These are phyloP conservation scores for Incumbomyces delicatus DNA, from an alignment of 2,329 filamentous ascomycete species.

Conservation along the genomic window DNA sequence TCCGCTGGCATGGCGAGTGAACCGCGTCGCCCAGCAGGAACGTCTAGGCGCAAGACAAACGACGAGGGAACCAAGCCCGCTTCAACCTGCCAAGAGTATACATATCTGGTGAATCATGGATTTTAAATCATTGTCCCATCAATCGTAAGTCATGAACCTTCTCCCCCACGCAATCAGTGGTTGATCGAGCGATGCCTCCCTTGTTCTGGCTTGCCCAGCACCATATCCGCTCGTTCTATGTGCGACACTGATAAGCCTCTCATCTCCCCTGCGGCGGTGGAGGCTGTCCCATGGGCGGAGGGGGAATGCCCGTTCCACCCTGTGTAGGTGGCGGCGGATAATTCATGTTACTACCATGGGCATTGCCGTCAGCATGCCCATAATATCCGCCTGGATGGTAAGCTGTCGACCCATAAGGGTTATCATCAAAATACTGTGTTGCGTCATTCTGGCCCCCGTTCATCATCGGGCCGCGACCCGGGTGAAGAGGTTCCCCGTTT, in stretches of 20 bases:
- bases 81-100: background rate
- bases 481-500: background rate
- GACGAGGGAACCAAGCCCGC: too few species aligned
- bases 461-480: background rate
- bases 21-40: too few species aligned
- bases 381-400: background rate
- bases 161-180: too few species aligned
- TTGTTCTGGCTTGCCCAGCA: too few species aligned
- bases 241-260: background rate
- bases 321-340: background rate
- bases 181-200: too few species aligned
- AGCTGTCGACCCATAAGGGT: constrained; percentile 5
- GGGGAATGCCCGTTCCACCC: constrained; percentile 2
- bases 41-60: too few species aligned
- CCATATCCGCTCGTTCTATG: too few species aligned
- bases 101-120: background rate
- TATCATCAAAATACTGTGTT: constrained; percentile 6
- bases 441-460: background rate
- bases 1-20: too few species aligned
- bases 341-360: background rate
- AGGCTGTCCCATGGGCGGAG: constrained; percentile 3
- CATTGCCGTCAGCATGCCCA: background rate
- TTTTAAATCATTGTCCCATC: too few species aligned
- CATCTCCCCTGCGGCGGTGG: constrained; percentile 1
- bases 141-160: too few species aligned